Evolutionary conservation across 805 yeast genomes (phyloP), one percentile per base, ranked within the genome.

Genomic region (Saccharomycopsis sp.): DNA sequence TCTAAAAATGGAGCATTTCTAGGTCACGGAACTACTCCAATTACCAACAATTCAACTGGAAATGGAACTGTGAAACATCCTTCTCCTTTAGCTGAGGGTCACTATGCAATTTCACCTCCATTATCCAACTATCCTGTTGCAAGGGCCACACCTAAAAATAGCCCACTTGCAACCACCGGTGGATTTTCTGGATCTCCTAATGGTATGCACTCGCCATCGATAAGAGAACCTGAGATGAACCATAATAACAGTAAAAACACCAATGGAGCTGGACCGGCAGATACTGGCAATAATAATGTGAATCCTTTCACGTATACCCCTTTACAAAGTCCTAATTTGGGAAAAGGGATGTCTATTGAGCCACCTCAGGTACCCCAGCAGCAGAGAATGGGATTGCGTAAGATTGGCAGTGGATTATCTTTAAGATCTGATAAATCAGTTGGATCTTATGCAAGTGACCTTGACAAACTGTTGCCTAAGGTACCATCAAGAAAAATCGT

Each of bases 401-500:
- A 44, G 49, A 44, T 44, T 3, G 49, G 22, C 22, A 44, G 49
- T 17, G 49, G 20, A 19, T 19, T 17, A 44, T 44, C 49, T 19
- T 44, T 44, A 12, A 44, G 49, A 44, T 44, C 49, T 5, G 49
- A 44, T 17, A 44, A 17, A 44, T 44, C 49, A 3, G 22, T 12
- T 17, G 22, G 22, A 17, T 44, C 49, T 44, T 44, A 17, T 44
- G 49, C 19, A 17, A 44, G 49, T 17, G 49, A 44, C 7, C 22
- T 44, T 14, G 56, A 38, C 19, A 53, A 53, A 23, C 25, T 38
- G 41, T 47, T 57, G 15, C 62, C 62, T 5, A n/a, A 17, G 41
- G 57, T 59, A 17, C 62, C 62, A 14, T n/a, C 51, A 17, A 57
- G 57, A 44, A 59, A 59, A 29, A 25, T 25, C 12, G 62, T 59